Base-by-base conservation (phyloP, 1,139 yeast species). In the Candida gigantensis region DNA sequence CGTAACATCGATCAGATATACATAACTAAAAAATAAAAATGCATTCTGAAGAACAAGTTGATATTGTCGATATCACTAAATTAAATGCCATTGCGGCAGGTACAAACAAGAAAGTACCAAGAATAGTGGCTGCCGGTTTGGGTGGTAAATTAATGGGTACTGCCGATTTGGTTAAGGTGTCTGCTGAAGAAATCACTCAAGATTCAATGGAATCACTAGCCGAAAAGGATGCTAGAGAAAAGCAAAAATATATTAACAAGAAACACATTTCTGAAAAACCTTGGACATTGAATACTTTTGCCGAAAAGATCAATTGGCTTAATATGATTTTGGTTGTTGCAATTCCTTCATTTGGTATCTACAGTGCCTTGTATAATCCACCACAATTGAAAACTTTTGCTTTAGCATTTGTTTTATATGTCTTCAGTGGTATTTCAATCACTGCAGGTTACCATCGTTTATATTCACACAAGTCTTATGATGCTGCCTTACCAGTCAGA, bases 71-170 rank as follows among this genome's bases (percentile, higher is more conserved):
- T 56, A 69, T 88, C 49, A 78, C 82, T 35, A 76, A 80, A 47
- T 87, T 92, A 46, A 84, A 84, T 64, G 86, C 90, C 37, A 77
- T 89, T 52, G 97, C 97, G 33, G 84, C 96, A 10, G 97, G 97
- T 49, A 79, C 87, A 41, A 78, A 84, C 66, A 82, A 80, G 57
- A 74, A 77, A 52, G 68, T 70, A 35, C 81, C 79, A 36, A 74
- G 92, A 61, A 78, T 84, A 39, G 90, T 83, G 39, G 84, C 84
- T 32, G 83, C 87, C 37, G 92, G 92, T 24, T 68, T 84, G 36
- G 92, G 83, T 42, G 86, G 96, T 37, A 69, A 68, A 39, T 68
- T 84, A 52, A 84, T 84, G 94, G 94, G 94, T 30, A 82, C 90
- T 36, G 82, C 83, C 58, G 75, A 79, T 35, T 70, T 83, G 71